Evolutionary conservation across 352 stramenopile species (phyloP), one percentile per base, ranked within the genome.

Genomic region (Pythium dissimile): DNA sequence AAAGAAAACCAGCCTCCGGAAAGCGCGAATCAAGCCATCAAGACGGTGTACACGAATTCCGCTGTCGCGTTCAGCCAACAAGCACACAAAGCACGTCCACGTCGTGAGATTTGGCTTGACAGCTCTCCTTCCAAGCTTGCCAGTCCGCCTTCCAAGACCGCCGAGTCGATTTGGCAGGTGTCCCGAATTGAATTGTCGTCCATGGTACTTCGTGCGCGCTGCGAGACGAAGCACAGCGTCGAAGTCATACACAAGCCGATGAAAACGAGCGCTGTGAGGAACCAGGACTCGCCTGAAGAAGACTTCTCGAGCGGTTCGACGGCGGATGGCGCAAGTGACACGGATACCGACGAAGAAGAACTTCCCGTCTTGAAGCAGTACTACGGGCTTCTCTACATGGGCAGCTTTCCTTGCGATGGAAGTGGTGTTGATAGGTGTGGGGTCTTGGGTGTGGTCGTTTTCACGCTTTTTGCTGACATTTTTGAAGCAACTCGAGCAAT

Each of bases 281-380:
- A 53, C 23, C 21, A 60, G n/a, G 53, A 46, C 13, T 53, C 38
- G 2, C 51, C 23, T 20, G 51, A 59, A 5, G 34, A 27, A 1
- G 38, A 46, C 38, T n/a, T 20, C 24, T 8, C 47, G 24, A 48
- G 49, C 27, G 42, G 50, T 34, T 35, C 28, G 1, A 49, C 54
- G n/a, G 18, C 32, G 9, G 35, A 4, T 24, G 45, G 26, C 38
- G 20, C 26, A 34, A 62, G 43, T 24, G 45, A 47, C n/a, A 62
- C 34, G 21, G 54, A 62, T 23, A 47, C 43, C 10, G 54, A 62
- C 15, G 54, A 62, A 10, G 54, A 62, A 28, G 54, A 54, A 11
- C 7, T 62, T 2, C 45, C 46, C 15, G 20, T 50, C 0, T 28
- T 63, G 15, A 55, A 42, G 43, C 38, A 23, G 16, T 63, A 48